Conservation (phyloP, 2,329 filamentous ascomycete species). For the Teratosphaeria pseudoeucalypti region DNA sequence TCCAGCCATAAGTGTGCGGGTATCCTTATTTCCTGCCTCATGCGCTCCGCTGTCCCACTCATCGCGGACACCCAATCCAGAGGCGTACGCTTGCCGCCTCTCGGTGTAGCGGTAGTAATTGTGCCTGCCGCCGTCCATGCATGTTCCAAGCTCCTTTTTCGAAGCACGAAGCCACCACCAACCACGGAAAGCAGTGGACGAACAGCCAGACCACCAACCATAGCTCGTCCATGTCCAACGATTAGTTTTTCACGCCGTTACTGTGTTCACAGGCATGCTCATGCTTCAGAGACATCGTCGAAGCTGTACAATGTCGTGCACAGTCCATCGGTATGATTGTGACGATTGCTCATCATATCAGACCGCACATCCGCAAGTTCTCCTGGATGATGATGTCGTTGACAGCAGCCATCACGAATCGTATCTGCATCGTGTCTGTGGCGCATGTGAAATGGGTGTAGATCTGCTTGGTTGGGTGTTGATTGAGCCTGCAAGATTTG, state of each 20-base stretch:
- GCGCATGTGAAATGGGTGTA: slow-evolving; percentile 99
- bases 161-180: background rate
- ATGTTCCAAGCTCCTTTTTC: background rate
- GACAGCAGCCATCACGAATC: slow-evolving; percentile 98
- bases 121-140: background rate
- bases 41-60: background rate
- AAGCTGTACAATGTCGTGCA: background rate
- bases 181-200: background rate
- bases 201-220: background rate
- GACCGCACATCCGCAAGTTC: slow-evolving; percentile 90
- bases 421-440: slow-evolving; percentile 96
- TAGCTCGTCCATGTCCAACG: background rate
- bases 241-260: background rate
- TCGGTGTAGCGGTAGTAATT: background rate
- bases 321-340: background rate
- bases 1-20: background rate
- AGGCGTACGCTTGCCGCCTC: background rate
- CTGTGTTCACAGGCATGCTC: background rate
- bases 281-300: background rate
- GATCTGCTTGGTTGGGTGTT: slow-evolving; percentile 99
- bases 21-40: background rate
- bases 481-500: slow-evolving; percentile 55
- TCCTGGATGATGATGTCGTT: slow-evolving; percentile 99
- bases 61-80: background rate
- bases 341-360: slow-evolving; percentile 55